Conservation (phyloP, 1,284 basidiomycete species). For the Pseudozyma tsukubaensis region DNA sequence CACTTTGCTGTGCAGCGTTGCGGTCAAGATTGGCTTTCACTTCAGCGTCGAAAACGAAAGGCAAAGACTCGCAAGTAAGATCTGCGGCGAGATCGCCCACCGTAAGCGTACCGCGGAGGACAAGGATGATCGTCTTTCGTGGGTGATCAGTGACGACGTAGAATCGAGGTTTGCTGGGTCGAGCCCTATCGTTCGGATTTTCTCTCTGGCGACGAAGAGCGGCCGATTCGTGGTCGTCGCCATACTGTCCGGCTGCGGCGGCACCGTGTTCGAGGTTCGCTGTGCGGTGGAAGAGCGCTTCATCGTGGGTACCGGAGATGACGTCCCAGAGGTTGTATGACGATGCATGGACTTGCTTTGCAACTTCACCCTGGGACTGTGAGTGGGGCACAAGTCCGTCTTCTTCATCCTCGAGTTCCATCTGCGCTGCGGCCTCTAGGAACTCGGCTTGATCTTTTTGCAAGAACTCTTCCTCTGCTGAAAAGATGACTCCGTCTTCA, state of each 20-base stretch:
- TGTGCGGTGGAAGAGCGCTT: conserved; percentile 59
- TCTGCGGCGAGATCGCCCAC: conserved; percentile 66
- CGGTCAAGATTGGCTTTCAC: conserved; percentile 24
- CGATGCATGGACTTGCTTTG: conserved; percentile 13
- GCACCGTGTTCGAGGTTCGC: conserved; percentile 50
- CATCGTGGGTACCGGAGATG: conserved; percentile 57
- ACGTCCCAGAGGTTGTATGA: conserved; percentile 56
- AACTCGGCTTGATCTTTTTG: conserved; percentile 46
- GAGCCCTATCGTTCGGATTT: conserved; percentile 21
- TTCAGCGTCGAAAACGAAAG: conserved; percentile 30
- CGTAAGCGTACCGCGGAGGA: conserved; percentile 62
- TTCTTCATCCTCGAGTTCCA: conserved; percentile 56
- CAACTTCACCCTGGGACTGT: background rate
- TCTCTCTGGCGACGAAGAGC: background rate
- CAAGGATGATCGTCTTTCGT: conserved; percentile 54
- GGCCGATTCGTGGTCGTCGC: conserved; percentile 19
- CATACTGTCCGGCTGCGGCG: conserved; percentile 46
- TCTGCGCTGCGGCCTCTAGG: conserved; percentile 49
- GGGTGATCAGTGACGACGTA: conserved; percentile 64
- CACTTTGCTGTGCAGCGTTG: background rate
- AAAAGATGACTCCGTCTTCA: conserved; percentile 27
- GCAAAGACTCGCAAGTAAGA: conserved; percentile 63
- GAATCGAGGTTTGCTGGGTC: conserved; percentile 55
- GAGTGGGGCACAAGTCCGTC: background rate
- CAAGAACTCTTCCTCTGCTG: conserved; percentile 56